Evolutionary conservation across 1,284 basidiomycete species (phyloP), one percentile per base, ranked within the genome.

Genomic region (Leucoagaricus sp.): DNA sequence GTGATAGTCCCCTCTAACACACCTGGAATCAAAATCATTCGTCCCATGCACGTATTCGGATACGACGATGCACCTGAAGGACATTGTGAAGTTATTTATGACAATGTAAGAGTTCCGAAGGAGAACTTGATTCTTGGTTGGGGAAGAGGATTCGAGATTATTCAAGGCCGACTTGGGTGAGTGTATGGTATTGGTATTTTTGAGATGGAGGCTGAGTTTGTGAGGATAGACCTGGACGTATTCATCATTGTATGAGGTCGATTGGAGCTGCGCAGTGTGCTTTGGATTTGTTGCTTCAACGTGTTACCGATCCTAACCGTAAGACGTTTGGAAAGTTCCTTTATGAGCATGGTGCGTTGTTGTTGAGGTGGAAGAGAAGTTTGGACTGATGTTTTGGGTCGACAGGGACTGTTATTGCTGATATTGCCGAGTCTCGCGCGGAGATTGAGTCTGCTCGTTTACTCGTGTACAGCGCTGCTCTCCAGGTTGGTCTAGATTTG

Each of bases 191-290:
- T 4, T 51, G 31, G 13, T 12, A 42, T 23, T 15, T 25, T 31
- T 4, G 36, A 9, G 10, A 42, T 17, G 36, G 25, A 26, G 44
- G 54, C 51, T 31, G 28, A 46, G 54, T 9, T 61, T 45, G 49
- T 26, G 25, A 17, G 12, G 41, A 44, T 62, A 91, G 91, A 46
- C 96, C 96, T 56, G 96, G 96, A 23, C 89, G 97, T 56, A 92
- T 98, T 65, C 96, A 98, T 71, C 96, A 99, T 72, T 97, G 95
- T 79, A 99, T 99, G 96, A 87, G 96, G 46, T 93, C 93, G 19
- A 92, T 99, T 60, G 96, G 96, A 41, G 83, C 85, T 23, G 97
- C 96, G 1, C 87, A 90, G 60, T 81, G 84, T 25, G 91, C 96
- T 1, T 78, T 98, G 57, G 93, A 98, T 67, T 76, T 93, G 48